These are phyloP conservation scores for Auricularia cornea DNA, from an alignment of 768 basidiomycete species.

Conservation along the genomic window DNA sequence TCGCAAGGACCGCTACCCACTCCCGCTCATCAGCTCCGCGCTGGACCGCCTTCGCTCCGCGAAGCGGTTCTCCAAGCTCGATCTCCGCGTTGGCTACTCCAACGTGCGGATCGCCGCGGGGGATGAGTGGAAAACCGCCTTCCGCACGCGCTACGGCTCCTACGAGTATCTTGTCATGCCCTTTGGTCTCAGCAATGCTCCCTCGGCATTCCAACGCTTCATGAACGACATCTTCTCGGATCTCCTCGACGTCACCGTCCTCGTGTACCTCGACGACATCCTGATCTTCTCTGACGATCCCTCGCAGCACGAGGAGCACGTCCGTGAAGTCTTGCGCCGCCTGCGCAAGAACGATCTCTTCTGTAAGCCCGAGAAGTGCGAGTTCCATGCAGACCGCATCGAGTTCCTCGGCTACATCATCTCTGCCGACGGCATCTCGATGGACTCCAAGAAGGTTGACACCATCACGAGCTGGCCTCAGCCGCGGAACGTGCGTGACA, in stretches of 20 bases:
- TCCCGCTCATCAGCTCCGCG: too few species aligned
- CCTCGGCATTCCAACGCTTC: conserved; percentile 37
- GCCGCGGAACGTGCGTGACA: conserved; percentile 23
- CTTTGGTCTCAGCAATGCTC: conserved; percentile 31
- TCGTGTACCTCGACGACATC: conserved; percentile 39
- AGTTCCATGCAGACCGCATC: conserved; percentile 28
- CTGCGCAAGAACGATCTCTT: conserved; percentile 21
- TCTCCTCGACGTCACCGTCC: conserved; percentile 30
- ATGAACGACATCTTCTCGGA: conserved; percentile 26
- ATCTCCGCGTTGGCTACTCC: too few species aligned
- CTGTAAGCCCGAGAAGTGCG: conserved; percentile 30
- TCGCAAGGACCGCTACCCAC: too few species aligned
- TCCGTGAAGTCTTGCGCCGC: conserved; percentile 25
- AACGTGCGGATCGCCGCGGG: too few species aligned
- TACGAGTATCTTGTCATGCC: too few species aligned
- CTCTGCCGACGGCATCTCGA: conserved; percentile 2
- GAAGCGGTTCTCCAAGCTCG: too few species aligned
- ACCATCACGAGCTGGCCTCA: conserved; percentile 30
- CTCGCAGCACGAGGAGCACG: conserved; percentile 28
- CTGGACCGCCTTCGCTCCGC: too few species aligned
- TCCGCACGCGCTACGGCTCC: too few species aligned
- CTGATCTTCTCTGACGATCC: conserved; percentile 32
- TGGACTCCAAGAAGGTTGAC: conserved; percentile 27
- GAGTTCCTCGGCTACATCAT: conserved; percentile 31
- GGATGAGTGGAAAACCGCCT: too few species aligned